A percentile compares a stretch with the other conserved stretches of the same genome.
Conservation (phyloP, 192 early-diverging fungal genomes). For the Linnemannia schmuckeri region DNA sequence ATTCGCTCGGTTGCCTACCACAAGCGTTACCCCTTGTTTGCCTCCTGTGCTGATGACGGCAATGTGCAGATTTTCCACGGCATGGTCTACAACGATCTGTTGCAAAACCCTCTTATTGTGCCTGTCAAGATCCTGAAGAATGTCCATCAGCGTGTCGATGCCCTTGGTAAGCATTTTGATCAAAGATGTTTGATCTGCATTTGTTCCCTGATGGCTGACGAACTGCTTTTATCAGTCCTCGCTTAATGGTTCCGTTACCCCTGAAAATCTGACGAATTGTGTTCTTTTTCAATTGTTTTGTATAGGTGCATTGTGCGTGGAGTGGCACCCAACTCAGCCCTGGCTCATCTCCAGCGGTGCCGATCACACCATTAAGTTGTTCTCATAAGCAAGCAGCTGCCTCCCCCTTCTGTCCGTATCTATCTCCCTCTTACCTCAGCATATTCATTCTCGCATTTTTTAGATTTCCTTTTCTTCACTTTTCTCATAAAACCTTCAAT, state of each 20-base stretch:
- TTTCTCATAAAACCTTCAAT: slow-evolving; percentile 3
- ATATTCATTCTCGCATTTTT: slow-evolving; percentile 11
- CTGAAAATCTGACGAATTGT: neutral
- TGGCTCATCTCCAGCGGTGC: slow-evolving; percentile 97
- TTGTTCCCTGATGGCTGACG: neutral
- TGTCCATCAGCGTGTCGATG: slow-evolving; percentile 78
- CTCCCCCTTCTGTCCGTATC: neutral
- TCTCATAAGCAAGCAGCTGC: slow-evolving; percentile 25
- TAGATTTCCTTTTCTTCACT: neutral
- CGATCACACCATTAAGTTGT: slow-evolving; percentile 90
- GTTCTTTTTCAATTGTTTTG: neutral
- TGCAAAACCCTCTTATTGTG: slow-evolving; percentile 97
- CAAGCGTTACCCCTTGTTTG: slow-evolving; percentile 92
- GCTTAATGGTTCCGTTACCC: neutral
- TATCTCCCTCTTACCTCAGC: slow-evolving; percentile 2
- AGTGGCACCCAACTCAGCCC: slow-evolving; percentile 97
- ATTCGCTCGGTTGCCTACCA: slow-evolving; percentile 92
- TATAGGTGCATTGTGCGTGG: slow-evolving; percentile 81
- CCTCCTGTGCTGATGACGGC: slow-evolving; percentile 93
- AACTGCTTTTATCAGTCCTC: neutral
- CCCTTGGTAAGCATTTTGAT: slow-evolving; percentile 66
- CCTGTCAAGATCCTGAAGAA: slow-evolving; percentile 95
- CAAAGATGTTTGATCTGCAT: neutral
- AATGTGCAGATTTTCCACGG: slow-evolving; percentile 96
- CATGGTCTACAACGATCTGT: slow-evolving; percentile 96